Conservation (phyloP, 2,329 filamentous ascomycete genomes). For the Pseudogymnoascus sp. region DNA sequence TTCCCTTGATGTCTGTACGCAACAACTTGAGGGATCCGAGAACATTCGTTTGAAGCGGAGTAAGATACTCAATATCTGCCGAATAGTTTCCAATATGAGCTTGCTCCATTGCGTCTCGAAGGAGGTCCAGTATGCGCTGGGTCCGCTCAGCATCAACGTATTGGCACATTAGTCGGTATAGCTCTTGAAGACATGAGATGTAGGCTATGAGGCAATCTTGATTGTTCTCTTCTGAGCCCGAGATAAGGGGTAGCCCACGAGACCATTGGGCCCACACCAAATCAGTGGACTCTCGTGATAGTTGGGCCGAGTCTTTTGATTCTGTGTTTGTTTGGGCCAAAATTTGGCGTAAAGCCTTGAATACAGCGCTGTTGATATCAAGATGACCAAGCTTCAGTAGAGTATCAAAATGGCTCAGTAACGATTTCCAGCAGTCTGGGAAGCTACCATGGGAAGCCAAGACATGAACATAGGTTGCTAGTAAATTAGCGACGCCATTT, state of each 20-base stretch:
- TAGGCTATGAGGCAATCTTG: slow-evolving; percentile 84
- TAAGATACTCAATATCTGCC: slow-evolving; percentile 64
- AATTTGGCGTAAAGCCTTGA: slow-evolving; percentile 57
- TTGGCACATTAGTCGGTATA: slow-evolving; percentile 66
- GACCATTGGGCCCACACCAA: slow-evolving; percentile 65
- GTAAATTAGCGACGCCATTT: slow-evolving; percentile 61
- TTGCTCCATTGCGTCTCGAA: slow-evolving; percentile 62
- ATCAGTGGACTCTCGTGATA: slow-evolving; percentile 43
- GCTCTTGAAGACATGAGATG: slow-evolving; percentile 62
- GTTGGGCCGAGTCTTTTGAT: slow-evolving; percentile 26
- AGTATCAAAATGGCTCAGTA: slow-evolving; percentile 60
- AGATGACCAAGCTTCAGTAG: slow-evolving; percentile 55
- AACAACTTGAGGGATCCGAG: slow-evolving; percentile 61
- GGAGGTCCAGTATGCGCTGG: slow-evolving; percentile 58
- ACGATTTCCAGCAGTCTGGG: slow-evolving; percentile 63
- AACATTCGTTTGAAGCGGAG: slow-evolving; percentile 62
- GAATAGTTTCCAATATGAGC: slow-evolving; percentile 61
- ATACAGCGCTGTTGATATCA: slow-evolving; percentile 64
- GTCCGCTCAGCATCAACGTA: slow-evolving; percentile 56
- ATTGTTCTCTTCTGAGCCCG: slow-evolving; percentile 44
- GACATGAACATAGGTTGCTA: slow-evolving; percentile 68
- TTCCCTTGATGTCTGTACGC: slow-evolving; percentile 54
- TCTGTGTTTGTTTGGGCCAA: slow-evolving; percentile 39
- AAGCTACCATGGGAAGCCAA: slow-evolving; percentile 61
- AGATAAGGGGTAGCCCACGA: slow-evolving; percentile 49